Evolutionary conservation across 208 protist genomes (phyloP).

Genomic region (Acanthamoeba triangularis): DNA sequence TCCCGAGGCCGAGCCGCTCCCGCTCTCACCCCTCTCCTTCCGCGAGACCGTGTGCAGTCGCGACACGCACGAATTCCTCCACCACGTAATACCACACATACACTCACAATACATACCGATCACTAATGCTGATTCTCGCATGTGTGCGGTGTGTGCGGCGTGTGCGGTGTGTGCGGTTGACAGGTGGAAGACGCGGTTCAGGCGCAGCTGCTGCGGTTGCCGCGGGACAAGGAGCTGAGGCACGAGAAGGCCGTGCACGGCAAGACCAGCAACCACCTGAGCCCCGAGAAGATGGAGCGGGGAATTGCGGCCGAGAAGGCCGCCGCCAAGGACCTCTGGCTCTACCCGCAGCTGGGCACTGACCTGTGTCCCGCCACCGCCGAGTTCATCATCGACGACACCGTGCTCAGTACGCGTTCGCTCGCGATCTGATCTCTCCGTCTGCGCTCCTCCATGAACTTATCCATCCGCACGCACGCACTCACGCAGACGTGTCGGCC

Average conservation of each 20-base stretch:
- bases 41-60: neutral
- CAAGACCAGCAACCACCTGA: conserved; percentile 59
- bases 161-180: neutral
- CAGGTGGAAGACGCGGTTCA: neutral
- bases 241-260: conserved; percentile 51
- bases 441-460: neutral
- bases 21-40: neutral
- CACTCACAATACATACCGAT: neutral
- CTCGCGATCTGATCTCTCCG: neutral
- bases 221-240: conserved; percentile 31
- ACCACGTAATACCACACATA: neutral
- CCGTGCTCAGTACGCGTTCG: neutral
- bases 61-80: neutral
- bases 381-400: conserved; percentile 23
- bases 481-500: neutral
- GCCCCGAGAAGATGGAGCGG: conserved; percentile 21
- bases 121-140: too few species aligned
- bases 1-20: neutral
- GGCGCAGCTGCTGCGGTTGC: conserved; percentile 9
- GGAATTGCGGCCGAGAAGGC: neutral
- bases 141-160: too few species aligned
- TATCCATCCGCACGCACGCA: neutral
- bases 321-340: conserved; percentile 6
- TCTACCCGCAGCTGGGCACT: neutral
- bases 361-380: conserved; percentile 23